Conservation (phyloP, 2,329 filamentous ascomycete species). For the Aureobasidium zeae region DNA sequence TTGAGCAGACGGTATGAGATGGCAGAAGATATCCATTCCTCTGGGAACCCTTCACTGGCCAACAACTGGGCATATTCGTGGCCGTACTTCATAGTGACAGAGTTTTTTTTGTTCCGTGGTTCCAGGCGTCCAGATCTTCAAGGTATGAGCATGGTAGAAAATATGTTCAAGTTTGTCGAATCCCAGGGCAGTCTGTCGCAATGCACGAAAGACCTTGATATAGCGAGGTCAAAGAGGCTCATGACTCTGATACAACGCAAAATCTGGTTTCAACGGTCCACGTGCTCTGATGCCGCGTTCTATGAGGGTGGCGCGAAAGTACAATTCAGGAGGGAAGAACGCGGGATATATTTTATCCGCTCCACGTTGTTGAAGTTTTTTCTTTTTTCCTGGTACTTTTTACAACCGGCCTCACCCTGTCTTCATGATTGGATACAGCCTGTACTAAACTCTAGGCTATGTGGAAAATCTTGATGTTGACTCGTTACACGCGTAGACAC, state of each 20-base stretch:
- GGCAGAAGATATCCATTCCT: slow-evolving; percentile 60
- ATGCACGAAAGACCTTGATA: background rate
- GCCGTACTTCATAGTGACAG: slow-evolving; percentile 70
- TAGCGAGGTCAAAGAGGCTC: background rate
- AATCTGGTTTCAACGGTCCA: slow-evolving; percentile 2
- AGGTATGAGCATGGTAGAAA: slow-evolving; percentile 1
- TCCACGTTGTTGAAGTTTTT: background rate
- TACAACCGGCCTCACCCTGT: background rate
- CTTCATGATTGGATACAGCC: too few species aligned
- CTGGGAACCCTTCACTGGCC: slow-evolving; percentile 62
- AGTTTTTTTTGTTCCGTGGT: background rate
- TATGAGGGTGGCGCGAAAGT: slow-evolving; percentile 4
- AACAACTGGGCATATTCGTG: slow-evolving; percentile 66
- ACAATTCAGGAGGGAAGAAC: slow-evolving; percentile 10
- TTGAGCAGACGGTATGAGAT: slow-evolving; percentile 80
- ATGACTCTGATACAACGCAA: background rate
- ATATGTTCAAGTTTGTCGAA: background rate
- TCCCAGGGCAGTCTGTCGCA: background rate
- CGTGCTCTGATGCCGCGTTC: slow-evolving; percentile 1
- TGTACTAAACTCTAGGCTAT: too few species aligned
- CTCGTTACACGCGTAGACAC: too few species aligned
- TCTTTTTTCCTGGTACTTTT: background rate
- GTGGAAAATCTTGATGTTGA: too few species aligned
- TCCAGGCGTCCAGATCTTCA: slow-evolving; percentile 12
- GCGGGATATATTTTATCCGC: slow-evolving; percentile 5